These are phyloP conservation scores for Oxyria digyna DNA, from an alignment of 148 eudicot genomes.

Conservation along the genomic window DNA sequence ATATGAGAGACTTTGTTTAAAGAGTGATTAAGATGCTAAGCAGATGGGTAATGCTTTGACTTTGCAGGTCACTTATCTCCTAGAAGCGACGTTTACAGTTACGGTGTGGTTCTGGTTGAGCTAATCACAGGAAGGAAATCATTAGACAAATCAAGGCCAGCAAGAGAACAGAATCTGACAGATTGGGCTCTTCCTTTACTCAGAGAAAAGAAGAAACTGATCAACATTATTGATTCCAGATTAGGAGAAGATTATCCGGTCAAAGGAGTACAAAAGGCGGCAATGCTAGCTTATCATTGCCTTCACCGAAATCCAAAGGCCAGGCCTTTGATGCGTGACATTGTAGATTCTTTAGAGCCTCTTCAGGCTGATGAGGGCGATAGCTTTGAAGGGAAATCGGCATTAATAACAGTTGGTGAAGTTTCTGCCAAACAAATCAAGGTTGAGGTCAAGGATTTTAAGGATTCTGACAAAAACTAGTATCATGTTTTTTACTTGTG, in stretches of 20 bases:
- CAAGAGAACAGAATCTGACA: constrained; percentile 73
- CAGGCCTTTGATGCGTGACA: constrained; percentile 80
- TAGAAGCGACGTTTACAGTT: constrained; percentile 82
- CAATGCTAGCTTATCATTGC: constrained; percentile 83
- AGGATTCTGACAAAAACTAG: neutral
- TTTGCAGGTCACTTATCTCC: constrained; percentile 67
- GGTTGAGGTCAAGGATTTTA: neutral
- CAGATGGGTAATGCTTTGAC: neutral
- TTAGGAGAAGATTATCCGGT: constrained; percentile 61
- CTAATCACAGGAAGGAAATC: constrained; percentile 79
- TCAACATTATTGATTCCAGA: constrained; percentile 57
- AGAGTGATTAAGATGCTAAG: too few relatives aligned
- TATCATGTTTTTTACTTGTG: neutral
- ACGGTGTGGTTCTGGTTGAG: constrained; percentile 76
- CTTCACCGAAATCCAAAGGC: constrained; percentile 81
- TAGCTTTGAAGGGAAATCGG: neutral
- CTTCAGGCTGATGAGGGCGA: constrained; percentile 30
- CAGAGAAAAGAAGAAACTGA: constrained; percentile 60
- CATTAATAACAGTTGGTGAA: neutral
- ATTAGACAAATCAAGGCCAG: constrained; percentile 58
- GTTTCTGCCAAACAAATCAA: neutral
- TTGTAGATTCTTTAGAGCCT: constrained; percentile 78
- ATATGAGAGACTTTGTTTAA: too few relatives aligned
- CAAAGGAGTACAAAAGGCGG: constrained; percentile 77
- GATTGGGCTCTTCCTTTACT: constrained; percentile 86